Percentiles rank a stretch among this genome's conserved stretches.
These are phyloP conservation scores for Hemileccinum rubropunctum DNA, from an alignment of 768 basidiomycete species.

Conservation along the genomic window DNA sequence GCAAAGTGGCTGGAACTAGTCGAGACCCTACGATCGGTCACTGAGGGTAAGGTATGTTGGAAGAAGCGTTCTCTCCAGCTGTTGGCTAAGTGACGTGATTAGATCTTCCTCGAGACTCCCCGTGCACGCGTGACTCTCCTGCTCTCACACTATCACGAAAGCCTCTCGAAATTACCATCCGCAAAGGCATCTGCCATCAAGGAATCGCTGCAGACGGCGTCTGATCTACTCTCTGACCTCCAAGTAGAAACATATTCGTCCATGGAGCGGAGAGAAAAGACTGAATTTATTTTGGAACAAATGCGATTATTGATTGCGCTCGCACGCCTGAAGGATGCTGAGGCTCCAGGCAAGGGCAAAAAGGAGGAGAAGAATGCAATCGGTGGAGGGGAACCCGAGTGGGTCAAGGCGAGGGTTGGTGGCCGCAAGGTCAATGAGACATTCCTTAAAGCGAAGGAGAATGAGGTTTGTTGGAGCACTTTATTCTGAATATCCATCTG, in stretches of 20 bases:
- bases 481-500: not conserved
- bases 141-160: constrained; percentile 84
- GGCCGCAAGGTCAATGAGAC: constrained; percentile 92
- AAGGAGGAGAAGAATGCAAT: constrained; percentile 50
- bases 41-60: constrained; percentile 87
- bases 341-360: constrained; percentile 54
- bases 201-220: constrained; percentile 79
- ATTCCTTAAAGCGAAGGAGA: constrained; percentile 85
- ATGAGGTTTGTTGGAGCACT: constrained; percentile 60
- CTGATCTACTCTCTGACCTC: constrained; percentile 88
- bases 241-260: constrained; percentile 99
- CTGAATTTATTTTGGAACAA: constrained; percentile 96
- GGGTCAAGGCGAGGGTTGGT: constrained; percentile 90
- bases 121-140: constrained; percentile 90
- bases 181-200: constrained; percentile 42
- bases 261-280: constrained; percentile 98
- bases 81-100: constrained; percentile 6
- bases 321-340: constrained; percentile 72
- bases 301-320: constrained; percentile 86
- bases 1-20: constrained; percentile 85
- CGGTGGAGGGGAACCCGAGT: constrained; percentile 80
- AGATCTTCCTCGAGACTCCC: constrained; percentile 97
- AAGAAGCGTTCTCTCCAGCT: not conserved
- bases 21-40: constrained; percentile 85
- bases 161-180: constrained; percentile 46